phyloP scores from a whole-genome alignment of 2,329 filamentous ascomycete species.

The Thermothelomyces thermophilus region DNA sequence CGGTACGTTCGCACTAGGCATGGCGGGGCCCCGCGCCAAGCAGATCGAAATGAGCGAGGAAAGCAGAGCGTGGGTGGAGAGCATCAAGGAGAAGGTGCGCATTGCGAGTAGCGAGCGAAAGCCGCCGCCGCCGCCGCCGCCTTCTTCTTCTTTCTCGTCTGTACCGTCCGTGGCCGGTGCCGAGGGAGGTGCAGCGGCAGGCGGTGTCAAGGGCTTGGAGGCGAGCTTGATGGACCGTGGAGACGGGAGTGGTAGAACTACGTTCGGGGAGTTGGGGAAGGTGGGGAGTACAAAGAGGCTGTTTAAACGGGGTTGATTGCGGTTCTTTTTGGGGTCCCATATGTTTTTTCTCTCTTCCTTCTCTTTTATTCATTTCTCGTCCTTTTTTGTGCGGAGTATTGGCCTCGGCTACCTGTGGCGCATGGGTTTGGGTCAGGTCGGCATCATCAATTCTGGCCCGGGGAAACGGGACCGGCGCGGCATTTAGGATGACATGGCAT shows the following conservation, averaged over 20 bases:
- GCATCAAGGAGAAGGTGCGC: constrained; percentile 72
- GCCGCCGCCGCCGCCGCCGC: constrained; percentile 5
- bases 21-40: constrained; percentile 63
- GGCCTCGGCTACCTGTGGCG: neutral
- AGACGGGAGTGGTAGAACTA: constrained; percentile 8
- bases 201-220: constrained; percentile 15
- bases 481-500: neutral
- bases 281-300: constrained; percentile 67
- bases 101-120: constrained; percentile 56
- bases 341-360: neutral
- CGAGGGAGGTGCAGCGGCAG: neutral
- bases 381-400: neutral
- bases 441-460: neutral
- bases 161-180: neutral
- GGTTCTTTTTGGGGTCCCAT: neutral
- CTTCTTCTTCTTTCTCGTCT: constrained; percentile 1
- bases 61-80: constrained; percentile 74
- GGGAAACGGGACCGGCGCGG: constrained; percentile 2
- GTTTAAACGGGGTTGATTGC: constrained; percentile 43
- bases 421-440: neutral
- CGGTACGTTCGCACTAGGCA: constrained; percentile 51
- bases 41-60: constrained; percentile 63
- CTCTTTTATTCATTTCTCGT: too few species aligned
- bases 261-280: constrained; percentile 65
- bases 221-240: constrained; percentile 14